Conservation (phyloP, 495 filamentous ascomycete genomes). For the Aspergillus affinis region DNA sequence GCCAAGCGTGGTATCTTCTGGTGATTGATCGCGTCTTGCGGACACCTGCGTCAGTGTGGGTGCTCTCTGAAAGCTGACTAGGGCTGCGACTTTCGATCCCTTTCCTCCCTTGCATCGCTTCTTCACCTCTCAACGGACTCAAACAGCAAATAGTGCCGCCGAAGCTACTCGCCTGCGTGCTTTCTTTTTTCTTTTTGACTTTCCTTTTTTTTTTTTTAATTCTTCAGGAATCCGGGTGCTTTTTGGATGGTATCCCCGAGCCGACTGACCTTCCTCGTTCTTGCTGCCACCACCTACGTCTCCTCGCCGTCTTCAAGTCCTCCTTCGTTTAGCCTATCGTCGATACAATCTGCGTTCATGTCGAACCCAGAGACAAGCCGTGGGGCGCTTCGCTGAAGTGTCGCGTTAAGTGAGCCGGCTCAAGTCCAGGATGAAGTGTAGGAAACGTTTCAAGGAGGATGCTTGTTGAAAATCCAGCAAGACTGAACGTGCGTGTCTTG, state of each 20-base stretch:
- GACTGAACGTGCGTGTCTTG: constrained; percentile 26
- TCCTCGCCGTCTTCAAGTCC: constrained; percentile 10
- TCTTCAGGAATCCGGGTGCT: constrained; percentile 12
- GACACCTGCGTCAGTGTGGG: constrained; percentile 34
- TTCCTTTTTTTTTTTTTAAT: constrained; percentile 13
- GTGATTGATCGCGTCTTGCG: constrained; percentile 29
- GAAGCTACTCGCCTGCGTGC: constrained; percentile 22
- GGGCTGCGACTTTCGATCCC: constrained; percentile 31
- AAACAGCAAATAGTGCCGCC: constrained; percentile 20
- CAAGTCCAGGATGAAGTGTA: constrained; percentile 50
- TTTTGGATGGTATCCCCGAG: constrained; percentile 26
- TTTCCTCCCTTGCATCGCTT: constrained; percentile 36
- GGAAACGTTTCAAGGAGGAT: constrained; percentile 51
- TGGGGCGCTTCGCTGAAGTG: constrained; percentile 24
- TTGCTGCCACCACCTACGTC: constrained; percentile 8
- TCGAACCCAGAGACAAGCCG: constrained; percentile 26
- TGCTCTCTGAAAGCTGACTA: constrained; percentile 24
- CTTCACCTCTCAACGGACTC: constrained; percentile 14
- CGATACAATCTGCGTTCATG: constrained; percentile 24
- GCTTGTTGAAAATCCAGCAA: constrained; percentile 40
- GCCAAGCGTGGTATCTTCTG: constrained; percentile 26
- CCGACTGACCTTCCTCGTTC: constrained; percentile 26
- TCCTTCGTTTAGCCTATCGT: constrained; percentile 15
- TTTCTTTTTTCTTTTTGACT: constrained; percentile 17
- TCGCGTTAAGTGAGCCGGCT: constrained; percentile 22